These are phyloP conservation scores for Mucuna pruriens DNA, from an alignment of 306 rosid species.

Conservation along the genomic window DNA sequence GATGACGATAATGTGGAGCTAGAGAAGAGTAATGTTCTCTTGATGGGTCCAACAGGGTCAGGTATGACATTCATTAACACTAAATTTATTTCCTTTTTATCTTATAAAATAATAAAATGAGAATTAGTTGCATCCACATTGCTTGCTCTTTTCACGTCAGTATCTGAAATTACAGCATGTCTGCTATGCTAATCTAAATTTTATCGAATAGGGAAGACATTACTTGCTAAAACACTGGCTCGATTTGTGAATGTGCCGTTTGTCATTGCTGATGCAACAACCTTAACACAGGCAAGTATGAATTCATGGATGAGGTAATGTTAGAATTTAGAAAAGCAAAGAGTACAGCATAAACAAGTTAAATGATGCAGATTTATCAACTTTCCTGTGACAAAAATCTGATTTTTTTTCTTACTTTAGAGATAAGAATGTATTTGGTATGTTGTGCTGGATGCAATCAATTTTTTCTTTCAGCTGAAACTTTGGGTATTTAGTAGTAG, in stretches of 20 bases:
- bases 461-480: constrained; percentile 30
- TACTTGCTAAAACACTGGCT: constrained; percentile 96
- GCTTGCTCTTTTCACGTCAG: constrained; percentile 4
- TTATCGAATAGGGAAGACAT: constrained; percentile 80
- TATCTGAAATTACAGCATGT: neutral
- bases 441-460: constrained; percentile 4
- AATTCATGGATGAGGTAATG: constrained; percentile 27
- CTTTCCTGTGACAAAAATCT: constrained; percentile 6
- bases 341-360: neutral
- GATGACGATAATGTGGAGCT: constrained; percentile 83
- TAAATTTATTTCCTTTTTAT: neutral
- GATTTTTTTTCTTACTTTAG: neutral
- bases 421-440: constrained; percentile 15
- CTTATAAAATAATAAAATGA: constrained; percentile 23
- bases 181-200: constrained; percentile 46
- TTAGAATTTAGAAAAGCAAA: constrained; percentile 21
- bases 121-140: constrained; percentile 15
- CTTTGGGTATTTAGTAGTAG: constrained; percentile 3
- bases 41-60: constrained; percentile 99
- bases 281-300: constrained; percentile 85
- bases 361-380: neutral
- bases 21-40: constrained; percentile 96
- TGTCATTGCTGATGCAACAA: constrained; percentile 97
- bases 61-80: constrained; percentile 53
- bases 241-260: constrained; percentile 97